These are phyloP conservation scores for Periconia sp. DNA, from an alignment of 2,329 filamentous ascomycete species.

Conservation along the genomic window DNA sequence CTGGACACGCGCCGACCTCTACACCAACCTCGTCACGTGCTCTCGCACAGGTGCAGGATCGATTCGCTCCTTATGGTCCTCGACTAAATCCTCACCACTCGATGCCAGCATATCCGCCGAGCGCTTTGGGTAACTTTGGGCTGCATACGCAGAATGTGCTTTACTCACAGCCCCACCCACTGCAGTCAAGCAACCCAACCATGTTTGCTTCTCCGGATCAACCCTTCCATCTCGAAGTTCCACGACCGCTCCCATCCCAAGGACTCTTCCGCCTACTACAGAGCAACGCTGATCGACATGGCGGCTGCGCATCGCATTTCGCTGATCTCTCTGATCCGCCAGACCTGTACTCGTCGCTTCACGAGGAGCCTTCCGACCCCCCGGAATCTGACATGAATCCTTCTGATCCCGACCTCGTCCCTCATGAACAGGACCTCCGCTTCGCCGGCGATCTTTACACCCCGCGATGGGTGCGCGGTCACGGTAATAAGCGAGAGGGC, in stretches of 20 bases:
- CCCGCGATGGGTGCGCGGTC: conserved; percentile 81
- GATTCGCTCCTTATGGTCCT: conserved; percentile 66
- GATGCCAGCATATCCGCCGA: conserved; percentile 44
- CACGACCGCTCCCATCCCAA: conserved; percentile 68
- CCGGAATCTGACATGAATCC: conserved; percentile 84
- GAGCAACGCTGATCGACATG: conserved; percentile 74
- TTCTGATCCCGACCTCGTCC: conserved; percentile 74
- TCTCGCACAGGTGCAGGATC: conserved; percentile 64
- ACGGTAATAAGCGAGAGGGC: conserved; percentile 85
- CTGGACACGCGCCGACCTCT: conserved; percentile 66
- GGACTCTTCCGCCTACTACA: conserved; percentile 76
- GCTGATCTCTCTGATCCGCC: conserved; percentile 76
- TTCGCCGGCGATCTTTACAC: conserved; percentile 86
- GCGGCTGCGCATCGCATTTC: conserved; percentile 69
- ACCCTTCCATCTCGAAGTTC: conserved; percentile 61
- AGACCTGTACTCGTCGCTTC: conserved; percentile 76
- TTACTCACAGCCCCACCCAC: conserved; percentile 55
- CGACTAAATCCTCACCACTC: conserved; percentile 55
- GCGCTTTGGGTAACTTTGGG: conserved; percentile 36
- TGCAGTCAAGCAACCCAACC: conserved; percentile 56
- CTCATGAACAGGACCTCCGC: conserved; percentile 75
- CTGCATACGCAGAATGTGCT: conserved; percentile 43
- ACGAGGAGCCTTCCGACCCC: conserved; percentile 75
- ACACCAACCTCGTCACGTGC: conserved; percentile 63
- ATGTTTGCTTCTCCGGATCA: conserved; percentile 58